These are phyloP conservation scores for Musa beccarii DNA, from an alignment of 176 grass and related monocot genomes.

Conservation along the genomic window DNA sequence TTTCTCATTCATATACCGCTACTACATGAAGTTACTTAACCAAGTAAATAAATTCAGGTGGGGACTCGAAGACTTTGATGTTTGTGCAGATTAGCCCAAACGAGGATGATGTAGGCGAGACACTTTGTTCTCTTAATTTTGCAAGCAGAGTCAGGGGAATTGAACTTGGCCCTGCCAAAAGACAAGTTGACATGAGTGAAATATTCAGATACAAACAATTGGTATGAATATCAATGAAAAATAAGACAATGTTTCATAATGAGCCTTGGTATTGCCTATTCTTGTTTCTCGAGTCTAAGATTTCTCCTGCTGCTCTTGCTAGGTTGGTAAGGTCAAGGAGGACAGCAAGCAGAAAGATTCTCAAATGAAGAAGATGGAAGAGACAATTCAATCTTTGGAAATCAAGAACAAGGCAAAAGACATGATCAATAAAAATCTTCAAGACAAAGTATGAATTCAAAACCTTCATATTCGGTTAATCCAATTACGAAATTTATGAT, in stretches of 20 bases:
- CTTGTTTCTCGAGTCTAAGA: not conserved
- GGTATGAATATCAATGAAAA: constrained; percentile 30
- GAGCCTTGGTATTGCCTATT: not conserved
- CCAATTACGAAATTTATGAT: not conserved
- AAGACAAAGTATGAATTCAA: constrained; percentile 57
- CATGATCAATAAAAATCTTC: constrained; percentile 53
- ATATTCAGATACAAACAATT: constrained; percentile 79
- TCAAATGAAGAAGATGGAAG: constrained; percentile 81
- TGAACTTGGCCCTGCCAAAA: constrained; percentile 85
- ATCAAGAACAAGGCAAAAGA: constrained; percentile 79
- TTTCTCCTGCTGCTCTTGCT: constrained; percentile 17
- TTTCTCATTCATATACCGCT: constrained; percentile 4
- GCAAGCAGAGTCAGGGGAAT: constrained; percentile 86
- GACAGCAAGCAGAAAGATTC: constrained; percentile 68
- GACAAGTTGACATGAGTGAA: constrained; percentile 77
- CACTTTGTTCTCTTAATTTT: constrained; percentile 91
- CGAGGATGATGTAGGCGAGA: constrained; percentile 87
- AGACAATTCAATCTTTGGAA: constrained; percentile 70
- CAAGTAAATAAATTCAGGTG: constrained; percentile 45
- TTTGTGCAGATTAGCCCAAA: constrained; percentile 96
- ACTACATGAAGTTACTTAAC: not conserved
- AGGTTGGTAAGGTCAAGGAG: constrained; percentile 79
- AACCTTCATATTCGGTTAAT: not conserved
- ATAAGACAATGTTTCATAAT: not conserved
- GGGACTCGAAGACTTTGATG: constrained; percentile 95